Base-by-base conservation (phyloP, 2,329 filamentous ascomycete genomes). In the Colletotrichum trifolii region DNA sequence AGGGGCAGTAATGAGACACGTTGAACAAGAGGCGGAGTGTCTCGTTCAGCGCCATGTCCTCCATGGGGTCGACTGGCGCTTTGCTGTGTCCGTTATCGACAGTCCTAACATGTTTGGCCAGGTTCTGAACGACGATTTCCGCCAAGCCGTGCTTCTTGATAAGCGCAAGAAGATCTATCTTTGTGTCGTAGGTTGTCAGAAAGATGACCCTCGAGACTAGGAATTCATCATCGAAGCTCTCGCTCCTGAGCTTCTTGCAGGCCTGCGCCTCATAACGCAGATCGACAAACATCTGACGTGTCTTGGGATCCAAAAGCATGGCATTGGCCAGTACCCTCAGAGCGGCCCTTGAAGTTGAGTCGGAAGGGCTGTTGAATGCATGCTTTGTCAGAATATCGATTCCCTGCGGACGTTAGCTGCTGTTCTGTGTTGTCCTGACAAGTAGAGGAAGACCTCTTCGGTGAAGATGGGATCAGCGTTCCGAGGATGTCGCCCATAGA, bases 21-120 rank as follows among this genome's bases (percentile, higher is more conserved):
- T 97, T 97, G 83, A 96, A 98, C 55, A 97, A 79, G 45, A 98
- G 83, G 73, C 97, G 97, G 54, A 96, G 81, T 0, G 91, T 95
- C 76, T 98, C 95, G 8, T 84, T 84, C 42, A 98, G 83, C 0
- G 94, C 93, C 87, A 95, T 88, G 64, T 91, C 88, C 68, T 91
- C 88, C 84, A 94, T 91, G 0, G 86, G 85, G 46, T 87, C 79
- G 11, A 69, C 69, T 10, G 71, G 73, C 33, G 73, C 68, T 49
- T 77, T 78, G 49, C 72, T 70, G n/a, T 54, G 48, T 6, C 40
- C 36, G 50, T 43, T 73, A 72, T 17, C 68, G 8, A 77, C 58
- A 4, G 77, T 70, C 57, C 84, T 86, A 6, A 87, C 87, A 78
- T 97, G 94, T 5, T 89, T 88, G 45, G 81, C 77, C 40, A 97